Evolutionary conservation across 2,329 filamentous ascomycete genomes (phyloP), one percentile per base, ranked within the genome.

Genomic region (Fusarium sp.): DNA sequence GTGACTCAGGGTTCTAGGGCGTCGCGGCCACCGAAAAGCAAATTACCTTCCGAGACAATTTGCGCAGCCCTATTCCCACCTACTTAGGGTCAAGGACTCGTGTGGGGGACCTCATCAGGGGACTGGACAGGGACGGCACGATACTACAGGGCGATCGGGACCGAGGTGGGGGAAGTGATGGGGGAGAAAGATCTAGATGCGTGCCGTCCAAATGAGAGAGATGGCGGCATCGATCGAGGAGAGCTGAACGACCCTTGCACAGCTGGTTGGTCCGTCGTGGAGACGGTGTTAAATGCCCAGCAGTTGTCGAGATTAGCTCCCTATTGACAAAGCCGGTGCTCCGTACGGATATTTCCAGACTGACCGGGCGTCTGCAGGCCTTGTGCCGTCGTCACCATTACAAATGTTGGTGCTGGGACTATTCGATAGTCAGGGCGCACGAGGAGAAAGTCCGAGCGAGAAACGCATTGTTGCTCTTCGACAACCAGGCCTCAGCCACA

Each of bases 21-120:
- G 10, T 65, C 40, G 29, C 13, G 64, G 40, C 40, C 40, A 35
- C 64, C 52, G 45, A 66, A 66, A 66, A 66, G 57, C 29, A 75
- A 71, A 76, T 67, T 68, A 40, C 64, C 56, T 69, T 66, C 66
- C 59, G 40, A 77, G 70, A 76, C 74, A 68, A 56, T 29, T 47
- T 54, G 34, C 64, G 45, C 27, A 66, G 57, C 56, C 64, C 34
- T 62, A 59, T 50, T 34, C 56, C n/a, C 14, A 60, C 45, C 42
- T 58, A 34, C 45, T 27, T 58, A 34, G 60, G 59, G 64, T n/a
- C 60, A 57, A 34, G 20, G 40, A 40, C 37, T 37, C 52, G 57
- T 67, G 65, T 54, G 56, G 52, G 58, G 56, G 52, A 38, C 50
- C 45, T 47, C 29, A 35, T 35, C 20, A 35, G 45, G 62, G 50